These are phyloP conservation scores for Fusarium multiceps DNA, from an alignment of 2,329 filamentous ascomycete genomes.

Conservation along the genomic window DNA sequence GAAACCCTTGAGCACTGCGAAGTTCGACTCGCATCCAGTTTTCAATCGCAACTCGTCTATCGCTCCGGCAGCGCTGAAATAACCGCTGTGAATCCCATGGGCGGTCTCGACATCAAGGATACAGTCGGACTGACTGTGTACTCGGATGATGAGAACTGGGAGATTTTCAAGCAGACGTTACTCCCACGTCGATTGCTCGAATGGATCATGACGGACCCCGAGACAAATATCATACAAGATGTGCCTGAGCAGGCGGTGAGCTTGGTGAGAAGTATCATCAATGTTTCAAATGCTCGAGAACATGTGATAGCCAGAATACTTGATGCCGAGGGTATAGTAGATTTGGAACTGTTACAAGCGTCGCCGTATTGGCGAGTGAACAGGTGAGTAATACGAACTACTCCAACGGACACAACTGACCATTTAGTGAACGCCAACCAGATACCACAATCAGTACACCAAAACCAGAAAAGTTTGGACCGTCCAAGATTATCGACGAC, in stretches of 20 bases:
- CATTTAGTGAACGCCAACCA: conserved; percentile 24
- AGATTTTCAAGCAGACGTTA: conserved; percentile 31
- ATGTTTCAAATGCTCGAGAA: conserved; percentile 25
- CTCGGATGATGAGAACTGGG: conserved; percentile 36
- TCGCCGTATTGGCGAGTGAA: conserved; percentile 37
- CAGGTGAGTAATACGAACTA: conserved; percentile 3
- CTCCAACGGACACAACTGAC: not conserved
- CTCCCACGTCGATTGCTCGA: conserved; percentile 39
- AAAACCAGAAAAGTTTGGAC: conserved; percentile 21
- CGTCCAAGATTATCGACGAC: conserved; percentile 31
- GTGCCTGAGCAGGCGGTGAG: conserved; percentile 35
- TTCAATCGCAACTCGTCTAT: conserved; percentile 19
- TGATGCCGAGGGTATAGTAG: conserved; percentile 34
- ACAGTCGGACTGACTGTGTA: conserved; percentile 34
- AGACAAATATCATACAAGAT: not conserved
- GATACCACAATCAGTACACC: conserved; percentile 24
- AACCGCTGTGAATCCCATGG: conserved; percentile 27
- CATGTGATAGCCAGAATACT: conserved; percentile 27
- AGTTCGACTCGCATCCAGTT: conserved; percentile 13
- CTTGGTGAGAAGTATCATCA: conserved; percentile 30
- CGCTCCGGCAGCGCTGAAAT: conserved; percentile 29
- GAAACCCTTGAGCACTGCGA: conserved; percentile 34
- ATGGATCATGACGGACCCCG: conserved; percentile 42
- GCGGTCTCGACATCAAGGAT: conserved; percentile 34
- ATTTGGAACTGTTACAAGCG: conserved; percentile 25